Evolutionary conservation across 257 asterid genomes (phyloP), one percentile per base, ranked within the genome.

Genomic region (Vinca minor): DNA sequence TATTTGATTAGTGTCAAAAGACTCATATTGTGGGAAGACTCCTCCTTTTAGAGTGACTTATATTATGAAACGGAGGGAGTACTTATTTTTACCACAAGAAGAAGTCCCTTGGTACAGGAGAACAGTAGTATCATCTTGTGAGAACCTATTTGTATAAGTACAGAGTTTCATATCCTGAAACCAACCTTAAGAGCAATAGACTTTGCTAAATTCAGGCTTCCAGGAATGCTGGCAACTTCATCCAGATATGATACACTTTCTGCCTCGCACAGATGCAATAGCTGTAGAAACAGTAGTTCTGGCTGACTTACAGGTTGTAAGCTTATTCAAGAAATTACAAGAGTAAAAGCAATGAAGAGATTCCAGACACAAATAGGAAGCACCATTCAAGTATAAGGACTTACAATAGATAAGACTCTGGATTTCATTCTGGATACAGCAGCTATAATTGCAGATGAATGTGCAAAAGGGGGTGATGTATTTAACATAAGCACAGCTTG

Each of bases 241-340:
- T 93, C 99, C 82, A 93, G 83, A 82, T 89, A 93, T 67, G 99
- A 89, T 4, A 84, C 85, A 60, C 80, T 83, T 75, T 93, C 99
- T 13, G 95, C 88, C 80, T 93, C 99, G 46, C 97, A 93, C 25
- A 93, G 99, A 78, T 83, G 77, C 86, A 86, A 74, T 57, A 93
- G 88, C 99, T 93, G 94, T 86, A 81, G 36, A 67, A 58, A 63
- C 8, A 67, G 36, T 47, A 41, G 52, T 53, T 41, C 47, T 65
- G 59, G 55, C 68, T 72, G 63, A 49, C n/a, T 71, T 45, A 66
- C 36, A 39, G 54, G 53, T 66, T 45, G 26, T 28, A 57, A 41
- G 54, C 56, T 63, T 67, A 44, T 47, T 46, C 38, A 17, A 29
- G 53, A 52, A 65, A 60, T 72, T 39, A 76, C 46, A 50, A 58